Evolutionary conservation across 2,329 filamentous ascomycete species (phyloP), one percentile per base, ranked within the genome.

Genomic region (Fonsecaea nubica): DNA sequence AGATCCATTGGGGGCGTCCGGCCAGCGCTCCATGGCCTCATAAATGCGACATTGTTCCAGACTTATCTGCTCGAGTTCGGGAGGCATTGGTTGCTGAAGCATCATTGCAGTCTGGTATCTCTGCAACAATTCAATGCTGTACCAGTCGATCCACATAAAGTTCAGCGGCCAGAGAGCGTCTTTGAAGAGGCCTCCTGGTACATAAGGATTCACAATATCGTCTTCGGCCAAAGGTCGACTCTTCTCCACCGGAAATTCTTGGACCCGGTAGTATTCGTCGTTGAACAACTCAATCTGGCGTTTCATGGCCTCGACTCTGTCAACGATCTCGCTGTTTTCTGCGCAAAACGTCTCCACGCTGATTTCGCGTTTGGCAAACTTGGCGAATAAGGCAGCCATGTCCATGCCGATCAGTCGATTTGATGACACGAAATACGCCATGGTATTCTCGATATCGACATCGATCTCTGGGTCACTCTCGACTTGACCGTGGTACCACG

Each of bases 121-220:
- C 78, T 92, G 92, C 89, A 97, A 92, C 65, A 95, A 83, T 56
- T 90, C 85, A 30, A 93, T 87, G 7, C 90, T 90, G 76, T 92
- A 88, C 82, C 92, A 92, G 75, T 97, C 92, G 66, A 92, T 86
- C 64, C 85, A 83, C 15, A 92, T 81, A 57, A 91, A 85, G 68
- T 96, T 97, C 55, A 91, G 87, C 10, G 88, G 83, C 80, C 91
- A 94, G 1, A 93, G 77, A 0, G 89, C 87, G 0, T 84, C 88
- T n/a, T 85, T 81, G 77, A 91, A 92, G 2, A 97, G 80, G n/a
- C 85, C 80, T 5, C 89, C 87, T 0, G 88, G 86, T 55, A 87
- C 83, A 72, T 90, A 93, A 0, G 92, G 90, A 74, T 93, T 84
- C 67, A 93, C 87, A 71, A 95, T 88, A 67, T 92, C 88, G 61